phyloP scores from a whole-genome alignment of 1,139 yeast species.

The Suhomyces coccinellae region DNA sequence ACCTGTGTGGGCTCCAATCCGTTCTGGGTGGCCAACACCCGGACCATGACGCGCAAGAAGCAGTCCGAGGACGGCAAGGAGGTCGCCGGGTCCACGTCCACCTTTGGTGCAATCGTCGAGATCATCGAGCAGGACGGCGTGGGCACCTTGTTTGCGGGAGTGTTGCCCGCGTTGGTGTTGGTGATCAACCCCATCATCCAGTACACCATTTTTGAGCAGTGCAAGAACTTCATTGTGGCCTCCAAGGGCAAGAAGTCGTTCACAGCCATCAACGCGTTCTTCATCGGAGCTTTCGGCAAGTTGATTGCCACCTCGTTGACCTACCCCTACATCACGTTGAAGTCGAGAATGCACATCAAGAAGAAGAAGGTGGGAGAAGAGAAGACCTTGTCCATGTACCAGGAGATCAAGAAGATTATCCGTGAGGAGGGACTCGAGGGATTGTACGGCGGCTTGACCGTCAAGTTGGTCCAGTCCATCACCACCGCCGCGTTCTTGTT shows the following conservation, averaged over 20 bases:
- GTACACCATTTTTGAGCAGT: slow-evolving; percentile 87
- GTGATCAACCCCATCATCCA: slow-evolving; percentile 90
- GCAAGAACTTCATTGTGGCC: slow-evolving; percentile 64
- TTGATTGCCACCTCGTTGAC: slow-evolving; percentile 83
- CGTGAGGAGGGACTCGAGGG: slow-evolving; percentile 71
- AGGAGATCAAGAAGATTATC: slow-evolving; percentile 52
- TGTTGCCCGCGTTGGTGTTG: slow-evolving; percentile 81
- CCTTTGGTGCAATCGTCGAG: slow-evolving; percentile 56
- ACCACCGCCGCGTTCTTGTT: slow-evolving; percentile 88
- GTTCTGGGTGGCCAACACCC: slow-evolving; percentile 91
- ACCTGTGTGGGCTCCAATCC: slow-evolving; percentile 90
- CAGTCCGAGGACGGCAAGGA: slow-evolving; percentile 26
- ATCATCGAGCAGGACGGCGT: slow-evolving; percentile 74
- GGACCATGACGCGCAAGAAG: slow-evolving; percentile 64
- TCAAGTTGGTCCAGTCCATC: slow-evolving; percentile 81
- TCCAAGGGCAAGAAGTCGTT: slow-evolving; percentile 48
- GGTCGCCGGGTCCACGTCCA: slow-evolving; percentile 26
- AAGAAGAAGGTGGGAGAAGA: slow-evolving; percentile 31
- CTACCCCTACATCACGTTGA: slow-evolving; percentile 87
- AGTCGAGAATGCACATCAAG: slow-evolving; percentile 81
- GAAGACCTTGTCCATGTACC: slow-evolving; percentile 40
- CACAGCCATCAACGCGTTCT: slow-evolving; percentile 70
- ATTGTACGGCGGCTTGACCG: slow-evolving; percentile 76
- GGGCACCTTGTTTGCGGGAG: slow-evolving; percentile 74
- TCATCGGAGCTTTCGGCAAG: slow-evolving; percentile 88